Percentiles rank a stretch among this genome's conserved stretches.
Conservation (phyloP, 768 basidiomycete species). For the Tylopilus subfusipes region DNA sequence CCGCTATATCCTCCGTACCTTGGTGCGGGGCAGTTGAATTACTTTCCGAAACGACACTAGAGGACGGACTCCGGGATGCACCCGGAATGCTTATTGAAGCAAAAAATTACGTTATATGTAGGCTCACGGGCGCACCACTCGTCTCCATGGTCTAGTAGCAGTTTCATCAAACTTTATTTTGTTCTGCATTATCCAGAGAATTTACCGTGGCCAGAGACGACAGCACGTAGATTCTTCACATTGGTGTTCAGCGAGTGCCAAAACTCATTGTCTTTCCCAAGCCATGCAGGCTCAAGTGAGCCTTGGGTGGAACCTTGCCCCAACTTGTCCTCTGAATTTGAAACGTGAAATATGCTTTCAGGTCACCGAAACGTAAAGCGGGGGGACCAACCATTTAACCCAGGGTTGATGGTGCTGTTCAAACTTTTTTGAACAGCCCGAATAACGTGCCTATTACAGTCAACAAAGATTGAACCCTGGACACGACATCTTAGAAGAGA, state of each 20-base stretch:
- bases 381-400: slow-evolving; percentile 37
- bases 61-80: slow-evolving; percentile 27
- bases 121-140: slow-evolving; percentile 76
- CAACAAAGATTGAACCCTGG: not conserved
- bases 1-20: slow-evolving; percentile 64
- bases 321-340: slow-evolving; percentile 46
- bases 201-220: slow-evolving; percentile 70
- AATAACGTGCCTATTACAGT: slow-evolving; percentile 22
- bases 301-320: slow-evolving; percentile 60
- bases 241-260: slow-evolving; percentile 57
- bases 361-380: not conserved
- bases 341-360: not conserved
- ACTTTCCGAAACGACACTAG: not conserved
- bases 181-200: not conserved
- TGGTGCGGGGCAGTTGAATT: not conserved
- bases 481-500: not conserved
- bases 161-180: not conserved
- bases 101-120: slow-evolving; percentile 61
- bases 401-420: slow-evolving; percentile 41
- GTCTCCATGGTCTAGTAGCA: slow-evolving; percentile 65
- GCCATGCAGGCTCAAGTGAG: slow-evolving; percentile 35
- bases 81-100: slow-evolving; percentile 77
- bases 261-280: slow-evolving; percentile 54
- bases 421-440: slow-evolving; percentile 33
- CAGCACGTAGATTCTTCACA: slow-evolving; percentile 62